Evolutionary conservation across 1,139 yeast species (phyloP).

Genomic region (Hemisphaericaspora xylanilytica): DNA sequence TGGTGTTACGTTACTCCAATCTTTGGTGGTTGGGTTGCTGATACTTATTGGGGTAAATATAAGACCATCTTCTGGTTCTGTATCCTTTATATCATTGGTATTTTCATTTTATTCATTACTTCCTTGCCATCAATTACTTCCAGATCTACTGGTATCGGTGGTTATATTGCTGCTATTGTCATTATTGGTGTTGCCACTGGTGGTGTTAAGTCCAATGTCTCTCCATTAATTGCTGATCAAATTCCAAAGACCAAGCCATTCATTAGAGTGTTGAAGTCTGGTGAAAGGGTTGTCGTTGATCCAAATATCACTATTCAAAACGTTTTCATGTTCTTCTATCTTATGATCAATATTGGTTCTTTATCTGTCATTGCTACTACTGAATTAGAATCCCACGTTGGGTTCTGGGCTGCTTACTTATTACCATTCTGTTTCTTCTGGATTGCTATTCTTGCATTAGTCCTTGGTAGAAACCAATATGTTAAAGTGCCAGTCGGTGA

Average conservation of each 20-base stretch:
- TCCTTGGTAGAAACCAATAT: slow-evolving; percentile 56
- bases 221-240: slow-evolving; percentile 81
- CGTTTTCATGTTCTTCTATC: slow-evolving; percentile 43
- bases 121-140: slow-evolving; percentile 63
- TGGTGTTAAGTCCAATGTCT: slow-evolving; percentile 75
- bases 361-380: slow-evolving; percentile 44
- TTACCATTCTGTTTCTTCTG: slow-evolving; percentile 68
- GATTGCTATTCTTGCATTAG: slow-evolving; percentile 54
- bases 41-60: slow-evolving; percentile 71
- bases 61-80: slow-evolving; percentile 64
- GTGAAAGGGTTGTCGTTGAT: slow-evolving; percentile 40
- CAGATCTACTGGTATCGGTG: slow-evolving; percentile 47
- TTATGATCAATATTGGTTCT: slow-evolving; percentile 43
- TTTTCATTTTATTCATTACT: slow-evolving; percentile 64
- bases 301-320: slow-evolving; percentile 43
- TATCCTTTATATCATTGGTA: slow-evolving; percentile 60
- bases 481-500: slow-evolving; percentile 63
- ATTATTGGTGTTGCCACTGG: slow-evolving; percentile 79
- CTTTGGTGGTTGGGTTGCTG: slow-evolving; percentile 74
- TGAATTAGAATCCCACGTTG: slow-evolving; percentile 35
- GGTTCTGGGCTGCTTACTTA: slow-evolving; percentile 46
- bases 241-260: slow-evolving; percentile 41
- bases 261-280: slow-evolving; percentile 33
- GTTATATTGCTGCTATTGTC: slow-evolving; percentile 59
- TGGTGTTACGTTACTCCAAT: slow-evolving; percentile 84